phyloP scores from a whole-genome alignment of 257 asterid species.

The Nemophila menziesii region DNA sequence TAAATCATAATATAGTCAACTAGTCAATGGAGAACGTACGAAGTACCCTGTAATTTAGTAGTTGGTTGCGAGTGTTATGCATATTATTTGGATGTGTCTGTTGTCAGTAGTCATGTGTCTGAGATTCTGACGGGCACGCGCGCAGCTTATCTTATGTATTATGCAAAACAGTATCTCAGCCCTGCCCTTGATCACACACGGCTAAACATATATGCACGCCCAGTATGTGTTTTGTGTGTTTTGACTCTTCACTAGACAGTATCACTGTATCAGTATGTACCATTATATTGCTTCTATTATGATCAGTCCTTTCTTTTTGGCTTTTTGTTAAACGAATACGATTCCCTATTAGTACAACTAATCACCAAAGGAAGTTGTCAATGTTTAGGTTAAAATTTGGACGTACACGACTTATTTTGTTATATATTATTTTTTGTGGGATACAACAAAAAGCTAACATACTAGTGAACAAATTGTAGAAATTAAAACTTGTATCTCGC shows the following conservation, averaged over 20 bases:
- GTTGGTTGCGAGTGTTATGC: too few relatives aligned
- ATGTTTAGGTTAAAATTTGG: too few relatives aligned
- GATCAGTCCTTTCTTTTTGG: background rate
- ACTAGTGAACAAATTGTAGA: too few relatives aligned
- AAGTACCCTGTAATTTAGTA: too few relatives aligned
- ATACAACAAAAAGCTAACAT: too few relatives aligned
- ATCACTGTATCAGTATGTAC: background rate
- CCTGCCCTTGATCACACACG: background rate
- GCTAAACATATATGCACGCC: background rate
- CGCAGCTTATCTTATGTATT: constrained; percentile 5
- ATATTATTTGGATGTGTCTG: too few relatives aligned
- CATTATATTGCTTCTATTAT: background rate
- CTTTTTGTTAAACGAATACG: background rate
- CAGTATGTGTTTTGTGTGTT: background rate
- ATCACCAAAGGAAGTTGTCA: background rate
- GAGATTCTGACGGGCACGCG: constrained; percentile 24
- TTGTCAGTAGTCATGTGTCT: constrained; percentile 2
- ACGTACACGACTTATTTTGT: too few relatives aligned
- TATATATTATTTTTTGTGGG: too few relatives aligned
- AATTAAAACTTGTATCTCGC: too few relatives aligned
- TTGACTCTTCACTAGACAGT: background rate
- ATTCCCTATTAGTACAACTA: background rate
- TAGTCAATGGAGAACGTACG: too few relatives aligned
- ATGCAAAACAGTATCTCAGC: background rate
- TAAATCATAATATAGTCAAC: too few relatives aligned